These are phyloP conservation scores for Naumovozyma baii DNA, from an alignment of 805 yeast species.

Conservation along the genomic window DNA sequence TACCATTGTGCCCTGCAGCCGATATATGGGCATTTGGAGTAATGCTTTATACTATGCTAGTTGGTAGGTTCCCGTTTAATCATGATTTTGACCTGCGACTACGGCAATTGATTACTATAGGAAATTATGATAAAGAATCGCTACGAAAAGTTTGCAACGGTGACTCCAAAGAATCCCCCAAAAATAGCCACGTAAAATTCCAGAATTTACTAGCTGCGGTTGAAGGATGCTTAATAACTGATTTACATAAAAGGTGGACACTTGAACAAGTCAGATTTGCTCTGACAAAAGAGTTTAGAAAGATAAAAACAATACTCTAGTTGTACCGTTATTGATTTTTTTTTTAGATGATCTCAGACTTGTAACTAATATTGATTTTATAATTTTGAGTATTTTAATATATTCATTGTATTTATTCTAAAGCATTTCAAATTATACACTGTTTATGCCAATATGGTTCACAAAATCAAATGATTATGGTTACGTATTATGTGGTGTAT, in stretches of 20 bases:
- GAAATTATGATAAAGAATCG: slow-evolving; percentile 44
- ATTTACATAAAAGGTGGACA: slow-evolving; percentile 44
- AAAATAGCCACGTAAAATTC: slow-evolving; percentile 3
- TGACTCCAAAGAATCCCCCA: slow-evolving; percentile 20
- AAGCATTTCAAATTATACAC: no score
- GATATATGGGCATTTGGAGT: slow-evolving; percentile 94
- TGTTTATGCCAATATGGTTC: no score
- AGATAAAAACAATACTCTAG: no score
- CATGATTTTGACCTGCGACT: slow-evolving; percentile 78
- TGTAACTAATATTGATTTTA: not conserved
- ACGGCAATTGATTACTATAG: slow-evolving; percentile 60
- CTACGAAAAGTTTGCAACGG: slow-evolving; percentile 34
- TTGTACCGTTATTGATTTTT: no score
- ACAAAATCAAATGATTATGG: no score
- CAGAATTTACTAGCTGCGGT: slow-evolving; percentile 31
- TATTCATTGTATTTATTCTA: not conserved
- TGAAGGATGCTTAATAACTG: slow-evolving; percentile 44
- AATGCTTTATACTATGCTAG: slow-evolving; percentile 57
- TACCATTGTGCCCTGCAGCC: slow-evolving; percentile 45
- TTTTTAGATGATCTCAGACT: not conserved
- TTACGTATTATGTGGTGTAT: no score
- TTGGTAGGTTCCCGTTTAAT: slow-evolving; percentile 71
- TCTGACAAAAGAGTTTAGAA: slow-evolving; percentile 1
- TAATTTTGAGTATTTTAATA: no score
- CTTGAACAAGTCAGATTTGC: slow-evolving; percentile 32